Conservation (phyloP, 176 grass and related monocot genomes). For the Hyparrhenia diplandra region DNA sequence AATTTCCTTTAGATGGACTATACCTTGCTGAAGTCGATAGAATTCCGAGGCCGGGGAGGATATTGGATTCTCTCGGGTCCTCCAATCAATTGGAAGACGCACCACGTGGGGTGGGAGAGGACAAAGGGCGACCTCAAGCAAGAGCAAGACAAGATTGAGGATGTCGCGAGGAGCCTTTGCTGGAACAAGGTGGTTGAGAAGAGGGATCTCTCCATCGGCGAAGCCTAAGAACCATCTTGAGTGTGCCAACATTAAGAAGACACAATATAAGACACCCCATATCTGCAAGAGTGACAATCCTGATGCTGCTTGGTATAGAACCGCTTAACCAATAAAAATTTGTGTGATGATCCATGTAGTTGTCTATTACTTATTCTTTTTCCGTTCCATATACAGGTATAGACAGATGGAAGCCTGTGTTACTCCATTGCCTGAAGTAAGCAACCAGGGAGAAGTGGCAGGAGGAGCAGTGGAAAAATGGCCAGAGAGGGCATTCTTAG, state of each 20-base stretch:
- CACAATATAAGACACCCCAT: constrained; percentile 63
- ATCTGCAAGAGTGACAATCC: constrained; percentile 77
- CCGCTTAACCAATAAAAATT: background rate
- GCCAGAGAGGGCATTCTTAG: constrained; percentile 67
- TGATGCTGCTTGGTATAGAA: constrained; percentile 82
- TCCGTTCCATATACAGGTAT: constrained; percentile 45
- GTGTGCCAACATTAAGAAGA: constrained; percentile 55
- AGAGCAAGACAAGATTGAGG: constrained; percentile 89
- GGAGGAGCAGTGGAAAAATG: constrained; percentile 67
- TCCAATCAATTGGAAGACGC: constrained; percentile 88
- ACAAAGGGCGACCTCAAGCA: constrained; percentile 72
- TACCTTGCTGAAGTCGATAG: constrained; percentile 88
- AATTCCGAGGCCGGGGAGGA: constrained; percentile 81
- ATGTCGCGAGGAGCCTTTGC: constrained; percentile 67
- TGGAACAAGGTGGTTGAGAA: constrained; percentile 89
- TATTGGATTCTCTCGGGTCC: constrained; percentile 92
- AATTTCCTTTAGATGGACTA: constrained; percentile 63
- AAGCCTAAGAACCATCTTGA: constrained; percentile 89
- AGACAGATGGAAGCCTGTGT: constrained; percentile 83
- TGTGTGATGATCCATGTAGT: background rate
- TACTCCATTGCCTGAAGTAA: constrained; percentile 85
- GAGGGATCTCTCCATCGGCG: constrained; percentile 74
- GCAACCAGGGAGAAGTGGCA: constrained; percentile 66
- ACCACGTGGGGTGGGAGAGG: constrained; percentile 77
- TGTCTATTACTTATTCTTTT: constrained; percentile 4